Evolutionary conservation across 345 rosid species (phyloP), one percentile per base, ranked within the genome.

Genomic region (Punica granatum): DNA sequence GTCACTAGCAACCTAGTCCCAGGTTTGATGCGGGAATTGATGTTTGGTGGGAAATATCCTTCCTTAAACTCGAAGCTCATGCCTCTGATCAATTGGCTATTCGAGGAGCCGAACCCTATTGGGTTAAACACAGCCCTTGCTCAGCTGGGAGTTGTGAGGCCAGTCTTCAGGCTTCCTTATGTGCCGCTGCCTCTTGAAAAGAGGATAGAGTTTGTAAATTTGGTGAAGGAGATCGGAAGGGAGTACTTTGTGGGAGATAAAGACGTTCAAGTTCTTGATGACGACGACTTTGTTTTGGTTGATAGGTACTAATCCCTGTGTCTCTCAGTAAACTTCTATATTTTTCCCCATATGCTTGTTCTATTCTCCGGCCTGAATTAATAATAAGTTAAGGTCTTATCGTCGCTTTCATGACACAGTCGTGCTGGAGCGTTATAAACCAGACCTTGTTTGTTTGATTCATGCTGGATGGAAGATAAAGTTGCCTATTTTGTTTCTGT

Each of bases 101-200:
- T 90, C 70, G 66, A 73, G 23, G 94, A 93, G 77, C 92, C 95
- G 9, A 88, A 89, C 72, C 92, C 95, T 2, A 86, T 88, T 69
- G 92, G 86, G n/a, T 76, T 93, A 60, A 91, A 90, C 83, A 91
- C 91, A 2, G 95, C 97, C 48, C 86, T 89, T 67, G 91, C 97
- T 36, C 97, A 88, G 68, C 83, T 94, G 1, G 97, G 97, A 44
- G 95, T 88, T 42, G 87, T 80, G 9, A 82, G 85, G 69, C 98
- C 96, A 0, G 85, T 90, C 65, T 90, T 89, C 80, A 77, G 91
- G 75, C 80, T 90, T 44, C 98, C 97, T 6, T 87, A 85, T 43
- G 85, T 84, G 32, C 98, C 97, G 7, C 87, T 93, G 62, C 79
- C 97, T 32, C 70, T 65, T 58, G 71, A 75, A 7, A 80, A 86